These are phyloP conservation scores for Flaveria ramosissima DNA, from an alignment of 129 eudicot genomes.

Conservation along the genomic window DNA sequence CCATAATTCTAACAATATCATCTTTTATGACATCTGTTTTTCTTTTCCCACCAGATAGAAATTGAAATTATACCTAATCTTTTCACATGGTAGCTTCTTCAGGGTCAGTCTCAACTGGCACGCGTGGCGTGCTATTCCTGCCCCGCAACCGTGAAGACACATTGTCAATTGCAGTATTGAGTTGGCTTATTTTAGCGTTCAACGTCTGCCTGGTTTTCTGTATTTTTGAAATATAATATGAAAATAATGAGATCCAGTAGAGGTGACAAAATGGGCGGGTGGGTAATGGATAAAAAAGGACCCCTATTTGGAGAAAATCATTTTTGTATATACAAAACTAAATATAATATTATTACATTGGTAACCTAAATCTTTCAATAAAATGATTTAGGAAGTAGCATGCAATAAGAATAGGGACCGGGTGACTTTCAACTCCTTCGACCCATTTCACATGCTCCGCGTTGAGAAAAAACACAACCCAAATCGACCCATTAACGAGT, in stretches of 20 bases:
- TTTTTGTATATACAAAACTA: too few relatives aligned
- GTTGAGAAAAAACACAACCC: background rate
- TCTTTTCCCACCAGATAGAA: conserved; percentile 3
- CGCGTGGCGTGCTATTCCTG: conserved; percentile 50
- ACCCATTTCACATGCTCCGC: background rate
- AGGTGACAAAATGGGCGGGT: background rate
- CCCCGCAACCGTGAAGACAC: conserved; percentile 75
- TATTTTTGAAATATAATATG: conserved; percentile 15
- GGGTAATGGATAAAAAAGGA: background rate
- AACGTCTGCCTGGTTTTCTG: conserved; percentile 76
- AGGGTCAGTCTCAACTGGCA: conserved; percentile 64
- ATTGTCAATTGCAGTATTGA: conserved; percentile 84
- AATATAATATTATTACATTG: background rate
- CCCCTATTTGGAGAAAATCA: background rate
- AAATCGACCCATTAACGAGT: background rate
- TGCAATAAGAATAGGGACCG: background rate
- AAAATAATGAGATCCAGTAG: conserved; percentile 4
- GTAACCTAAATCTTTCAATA: background rate
- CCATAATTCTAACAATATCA: conserved; percentile 12
- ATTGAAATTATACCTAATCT: background rate
- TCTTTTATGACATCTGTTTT: background rate
- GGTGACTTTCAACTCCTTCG: background rate
- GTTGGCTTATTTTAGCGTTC: conserved; percentile 72
- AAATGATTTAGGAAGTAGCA: background rate
- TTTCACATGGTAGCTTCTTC: conserved; percentile 66